These are phyloP conservation scores for Leishmania braziliensis DNA, from an alignment of 208 protist species.

Conservation along the genomic window DNA sequence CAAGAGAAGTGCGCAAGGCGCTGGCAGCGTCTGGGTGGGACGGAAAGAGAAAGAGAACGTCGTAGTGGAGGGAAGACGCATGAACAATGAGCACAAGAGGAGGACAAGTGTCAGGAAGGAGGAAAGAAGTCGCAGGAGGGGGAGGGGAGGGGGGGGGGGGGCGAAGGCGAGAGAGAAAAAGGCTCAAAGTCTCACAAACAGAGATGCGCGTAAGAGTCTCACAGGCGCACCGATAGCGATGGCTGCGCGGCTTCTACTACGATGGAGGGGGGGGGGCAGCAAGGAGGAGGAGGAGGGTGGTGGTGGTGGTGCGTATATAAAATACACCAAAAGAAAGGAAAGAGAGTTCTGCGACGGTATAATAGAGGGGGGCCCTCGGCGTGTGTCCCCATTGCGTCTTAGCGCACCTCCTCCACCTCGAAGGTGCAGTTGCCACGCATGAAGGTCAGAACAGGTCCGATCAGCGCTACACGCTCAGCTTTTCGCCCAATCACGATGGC, in stretches of 20 bases:
- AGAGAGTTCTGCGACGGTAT: neutral
- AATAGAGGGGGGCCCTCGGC: neutral
- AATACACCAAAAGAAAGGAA: neutral
- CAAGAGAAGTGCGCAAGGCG: neutral
- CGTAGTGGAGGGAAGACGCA: neutral
- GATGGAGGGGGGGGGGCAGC: neutral
- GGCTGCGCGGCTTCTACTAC: too few species aligned
- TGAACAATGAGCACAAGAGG: too few species aligned
- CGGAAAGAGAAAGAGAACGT: too few species aligned
- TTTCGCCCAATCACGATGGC: conserved; percentile 65
- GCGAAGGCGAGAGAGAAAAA: neutral
- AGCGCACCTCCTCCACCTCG: conserved; percentile 54
- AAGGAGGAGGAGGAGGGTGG: neutral
- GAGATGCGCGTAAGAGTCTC: neutral
- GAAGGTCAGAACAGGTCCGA: conserved; percentile 64
- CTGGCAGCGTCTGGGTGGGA: neutral
- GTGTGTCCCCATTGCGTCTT: neutral
- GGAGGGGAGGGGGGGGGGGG: neutral
- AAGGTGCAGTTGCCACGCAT: conserved; percentile 62
- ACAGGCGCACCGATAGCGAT: too few species aligned
- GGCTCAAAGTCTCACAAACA: neutral
- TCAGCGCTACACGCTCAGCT: conserved; percentile 64
- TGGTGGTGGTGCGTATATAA: neutral
- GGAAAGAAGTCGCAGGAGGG: too few species aligned
- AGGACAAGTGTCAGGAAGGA: too few species aligned